These are phyloP conservation scores for Haplographium delicatum DNA, from an alignment of 495 filamentous ascomycete species.

Conservation along the genomic window DNA sequence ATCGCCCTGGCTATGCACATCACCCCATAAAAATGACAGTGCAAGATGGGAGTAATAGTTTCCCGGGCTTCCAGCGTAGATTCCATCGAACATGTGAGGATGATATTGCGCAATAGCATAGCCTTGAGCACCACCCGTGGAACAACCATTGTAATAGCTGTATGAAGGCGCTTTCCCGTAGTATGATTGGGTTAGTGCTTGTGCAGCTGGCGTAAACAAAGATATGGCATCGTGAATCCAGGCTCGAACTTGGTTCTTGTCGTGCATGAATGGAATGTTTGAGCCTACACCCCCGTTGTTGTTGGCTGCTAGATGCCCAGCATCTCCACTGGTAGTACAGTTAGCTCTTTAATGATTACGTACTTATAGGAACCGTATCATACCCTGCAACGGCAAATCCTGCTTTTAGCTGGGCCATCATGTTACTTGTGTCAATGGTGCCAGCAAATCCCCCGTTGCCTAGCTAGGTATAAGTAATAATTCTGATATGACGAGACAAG, in stretches of 20 bases:
- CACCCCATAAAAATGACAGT: constrained; percentile 39
- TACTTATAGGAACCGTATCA: background rate
- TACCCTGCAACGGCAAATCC: constrained; percentile 31
- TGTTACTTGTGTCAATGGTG: constrained; percentile 26
- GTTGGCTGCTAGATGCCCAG: constrained; percentile 27
- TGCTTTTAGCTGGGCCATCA: constrained; percentile 30
- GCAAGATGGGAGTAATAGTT: constrained; percentile 41
- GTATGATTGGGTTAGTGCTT: constrained; percentile 25
- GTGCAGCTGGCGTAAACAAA: constrained; percentile 31
- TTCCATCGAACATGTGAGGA: constrained; percentile 38
- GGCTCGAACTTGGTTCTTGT: constrained; percentile 30
- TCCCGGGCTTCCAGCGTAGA: constrained; percentile 35
- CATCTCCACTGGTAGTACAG: constrained; percentile 25
- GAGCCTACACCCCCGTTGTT: constrained; percentile 24
- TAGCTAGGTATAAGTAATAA: constrained; percentile 4
- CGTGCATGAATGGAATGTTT: constrained; percentile 30
- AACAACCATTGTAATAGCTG: constrained; percentile 39
- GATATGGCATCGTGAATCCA: constrained; percentile 43
- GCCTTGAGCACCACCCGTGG: constrained; percentile 44
- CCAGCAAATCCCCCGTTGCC: constrained; percentile 38
- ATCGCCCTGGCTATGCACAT: constrained; percentile 13
- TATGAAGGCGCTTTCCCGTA: constrained; percentile 28
- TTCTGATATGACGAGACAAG: background rate
- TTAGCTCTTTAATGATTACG: background rate
- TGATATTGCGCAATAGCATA: constrained; percentile 40